These are phyloP conservation scores for Flammula alnicola DNA, from an alignment of 1,284 basidiomycete genomes.

Conservation along the genomic window DNA sequence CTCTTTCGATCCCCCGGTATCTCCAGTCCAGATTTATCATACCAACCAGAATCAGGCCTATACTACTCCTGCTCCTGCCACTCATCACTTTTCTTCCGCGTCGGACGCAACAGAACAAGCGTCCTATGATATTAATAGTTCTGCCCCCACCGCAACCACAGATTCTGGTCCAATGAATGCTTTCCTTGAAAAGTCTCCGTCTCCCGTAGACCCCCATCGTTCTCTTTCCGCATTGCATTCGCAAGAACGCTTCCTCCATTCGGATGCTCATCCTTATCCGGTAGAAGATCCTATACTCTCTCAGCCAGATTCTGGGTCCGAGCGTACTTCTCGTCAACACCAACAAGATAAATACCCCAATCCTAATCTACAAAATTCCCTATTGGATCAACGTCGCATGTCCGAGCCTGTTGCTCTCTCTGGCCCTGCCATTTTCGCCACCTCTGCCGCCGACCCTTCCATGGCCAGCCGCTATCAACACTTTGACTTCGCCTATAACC, in stretches of 20 bases:
- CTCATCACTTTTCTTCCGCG: slow-evolving; percentile 30
- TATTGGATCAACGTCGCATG: slow-evolving; percentile 63
- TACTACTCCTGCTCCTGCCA: neutral
- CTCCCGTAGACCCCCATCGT: slow-evolving; percentile 43
- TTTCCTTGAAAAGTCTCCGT: slow-evolving; percentile 46
- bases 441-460: slow-evolving; percentile 30
- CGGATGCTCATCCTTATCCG: slow-evolving; percentile 38
- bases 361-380: slow-evolving; percentile 31
- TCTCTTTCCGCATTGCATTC: slow-evolving; percentile 42
- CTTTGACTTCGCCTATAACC: slow-evolving; percentile 35
- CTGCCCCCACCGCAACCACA: slow-evolving; percentile 28
- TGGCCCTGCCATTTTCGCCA: slow-evolving; percentile 36
- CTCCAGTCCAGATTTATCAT: too few relatives aligned
- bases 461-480: slow-evolving; percentile 31
- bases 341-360: slow-evolving; percentile 43
- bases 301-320: slow-evolving; percentile 30
- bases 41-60: too few relatives aligned
- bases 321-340: slow-evolving; percentile 37
- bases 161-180: slow-evolving; percentile 31
- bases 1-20: too few relatives aligned
- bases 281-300: slow-evolving; percentile 40
- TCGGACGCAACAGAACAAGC: slow-evolving; percentile 24
- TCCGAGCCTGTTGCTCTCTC: slow-evolving; percentile 59
- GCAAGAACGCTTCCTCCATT: slow-evolving; percentile 47
- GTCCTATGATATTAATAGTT: slow-evolving; percentile 35